phyloP scores from a whole-genome alignment of 2,329 filamentous ascomycete genomes.

The Chrysosphaeria jannelii region DNA sequence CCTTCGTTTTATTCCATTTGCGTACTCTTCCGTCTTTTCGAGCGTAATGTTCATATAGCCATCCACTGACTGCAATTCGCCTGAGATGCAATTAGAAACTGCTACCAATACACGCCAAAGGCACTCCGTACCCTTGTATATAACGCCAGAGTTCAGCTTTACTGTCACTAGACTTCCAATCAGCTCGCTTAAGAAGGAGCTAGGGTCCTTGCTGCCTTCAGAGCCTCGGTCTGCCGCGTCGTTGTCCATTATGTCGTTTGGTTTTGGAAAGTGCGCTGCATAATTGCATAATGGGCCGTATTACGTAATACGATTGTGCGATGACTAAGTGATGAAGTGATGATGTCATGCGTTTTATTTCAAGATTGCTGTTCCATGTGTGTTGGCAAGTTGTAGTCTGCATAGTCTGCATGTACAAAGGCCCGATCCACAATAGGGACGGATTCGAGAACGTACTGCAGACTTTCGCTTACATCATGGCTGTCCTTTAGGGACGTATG shows the following conservation, averaged over 20 bases:
- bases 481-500: slow-evolving; percentile 46
- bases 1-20: slow-evolving; percentile 55
- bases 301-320: neutral
- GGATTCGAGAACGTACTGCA: slow-evolving; percentile 64
- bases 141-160: slow-evolving; percentile 92
- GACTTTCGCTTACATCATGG: slow-evolving; percentile 46
- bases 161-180: slow-evolving; percentile 84
- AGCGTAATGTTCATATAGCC: slow-evolving; percentile 99
- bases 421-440: slow-evolving; percentile 50
- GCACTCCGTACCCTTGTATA: slow-evolving; percentile 57
- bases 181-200: slow-evolving; percentile 76
- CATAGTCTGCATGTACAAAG: slow-evolving; percentile 37
- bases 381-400: slow-evolving; percentile 28
- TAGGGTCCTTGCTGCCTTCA: slow-evolving; percentile 66
- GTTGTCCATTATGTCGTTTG: slow-evolving; percentile 36
- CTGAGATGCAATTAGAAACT: too few relatives aligned
- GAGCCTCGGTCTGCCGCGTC: slow-evolving; percentile 21
- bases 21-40: slow-evolving; percentile 78
- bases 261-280: neutral
- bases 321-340: neutral
- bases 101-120: too few relatives aligned
- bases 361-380: slow-evolving; percentile 21
- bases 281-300: too few relatives aligned
- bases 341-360: neutral
- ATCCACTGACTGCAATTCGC: slow-evolving; percentile 86